Base-by-base conservation (phyloP, 2,329 filamentous ascomycete genomes). In the Decorospora gaudefroyi region DNA sequence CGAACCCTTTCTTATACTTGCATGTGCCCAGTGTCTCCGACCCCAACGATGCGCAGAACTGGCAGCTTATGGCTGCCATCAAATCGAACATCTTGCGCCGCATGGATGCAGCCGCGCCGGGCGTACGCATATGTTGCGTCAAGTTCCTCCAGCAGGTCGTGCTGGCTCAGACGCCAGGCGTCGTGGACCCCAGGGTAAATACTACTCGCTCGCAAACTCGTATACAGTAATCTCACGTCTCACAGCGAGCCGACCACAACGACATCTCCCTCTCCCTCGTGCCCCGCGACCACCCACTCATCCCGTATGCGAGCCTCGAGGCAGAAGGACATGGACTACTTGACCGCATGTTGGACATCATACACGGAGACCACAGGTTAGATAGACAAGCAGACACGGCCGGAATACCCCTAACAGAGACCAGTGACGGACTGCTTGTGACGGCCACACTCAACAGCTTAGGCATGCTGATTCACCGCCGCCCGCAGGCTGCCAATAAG, bases 111-210 rank as follows among this genome's bases (percentile, higher is more conserved):
- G 85, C 88, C 12, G 75, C 82, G 10, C 79, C 86, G 9, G 86
- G 89, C 2, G 82, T 97, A 52, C 86, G 86, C 61, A 86, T 97
- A 69, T 95, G 90, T 77, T 97, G 93, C 75, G 86, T 97, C 78
- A 99, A 99, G 72, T 99, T 99, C 70, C 86, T 90, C 25, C 92
- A 99, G 74, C 85, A 89, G 53, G 89, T 97, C 30, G 87, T 99
- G 30, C 81, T 96, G 55, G 88, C 90, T 12, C 92, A 99, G 72
- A 96, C 90, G 8, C 84, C 86, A n/a, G 89, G 89, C 32, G 75
- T 86, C 46, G 87, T 88, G 57, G 92, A 97, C 66, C 87, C 88
- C 57, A 84, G 89, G 76, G 89, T 96, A 81, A 70, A 82, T 50
- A 54, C 43, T 4, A 41, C 33, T 18, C 57, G 40, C 8, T 13